Evolutionary conservation across 208 protist genomes (phyloP), one percentile per base, ranked within the genome.

Genomic region (Leishmania braziliensis): DNA sequence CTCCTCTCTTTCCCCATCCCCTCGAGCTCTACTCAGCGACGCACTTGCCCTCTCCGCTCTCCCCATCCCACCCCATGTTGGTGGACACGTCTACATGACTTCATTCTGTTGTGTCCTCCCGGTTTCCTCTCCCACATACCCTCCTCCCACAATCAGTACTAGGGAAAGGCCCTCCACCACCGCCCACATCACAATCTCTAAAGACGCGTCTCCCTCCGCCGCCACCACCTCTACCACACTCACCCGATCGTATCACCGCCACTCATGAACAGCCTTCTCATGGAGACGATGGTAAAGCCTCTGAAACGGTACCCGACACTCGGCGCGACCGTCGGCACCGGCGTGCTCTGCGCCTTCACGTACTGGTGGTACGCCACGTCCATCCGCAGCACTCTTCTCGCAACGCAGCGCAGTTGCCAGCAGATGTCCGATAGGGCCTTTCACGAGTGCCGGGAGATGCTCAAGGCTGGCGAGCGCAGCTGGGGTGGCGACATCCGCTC

Each of bases 281-380:
- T 90, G 74, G 75, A 83, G 36, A 88, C 58, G 20, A 68, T 94
- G 60, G 73, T 94, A 62, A 77, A 71, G 54, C 89, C 89, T 69
- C 79, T 95, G 54, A 70, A 83, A 78, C 86, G 80, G 69, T 90
- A 95, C 80, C 80, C 88, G 0, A 85, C 89, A 12, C 80, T 94
- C 4, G 90, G 86, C 23, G 54, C 87, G 4, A 89, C 86, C 56
- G 87, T 94, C 6, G 85, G 84, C 43, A 95, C 92, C 10, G 92
- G 87, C 72, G 69, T 79, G 4, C 65, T 93, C 26, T 91, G 88
- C 76, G 84, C 81, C 60, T 56, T 94, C 62, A 93, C 86, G 36
- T 97, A 95, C 80, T 95, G 87, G 90, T 95, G 86, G 81, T 95
- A 97, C 83, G 82, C 78, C 81, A 77, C 83, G 2, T 91, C 89